phyloP scores from a whole-genome alignment of 2,329 filamentous ascomycete species.

The Pseudonectria buxi region DNA sequence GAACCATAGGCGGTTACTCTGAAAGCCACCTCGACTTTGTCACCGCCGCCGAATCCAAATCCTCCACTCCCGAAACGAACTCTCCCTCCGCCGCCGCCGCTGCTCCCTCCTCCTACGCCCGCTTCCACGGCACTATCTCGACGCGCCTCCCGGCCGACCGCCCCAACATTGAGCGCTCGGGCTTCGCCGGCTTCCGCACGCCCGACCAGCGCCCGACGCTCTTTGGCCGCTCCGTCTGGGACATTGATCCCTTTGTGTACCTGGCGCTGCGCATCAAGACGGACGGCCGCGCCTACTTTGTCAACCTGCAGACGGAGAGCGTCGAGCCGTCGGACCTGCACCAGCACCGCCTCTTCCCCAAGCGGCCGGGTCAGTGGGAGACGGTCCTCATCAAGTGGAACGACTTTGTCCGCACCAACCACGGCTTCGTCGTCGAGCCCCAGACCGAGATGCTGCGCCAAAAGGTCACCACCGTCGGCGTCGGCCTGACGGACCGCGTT shows the following conservation, averaged over 20 bases:
- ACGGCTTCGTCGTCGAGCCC: constrained; percentile 86
- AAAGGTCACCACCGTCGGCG: constrained; percentile 76
- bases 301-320: constrained; percentile 92
- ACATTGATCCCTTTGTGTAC: constrained; percentile 83
- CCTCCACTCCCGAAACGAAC: constrained; percentile 7
- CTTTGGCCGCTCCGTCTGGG: constrained; percentile 82
- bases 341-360: constrained; percentile 81
- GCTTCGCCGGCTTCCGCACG: constrained; percentile 88
- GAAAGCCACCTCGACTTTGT: constrained; percentile 64
- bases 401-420: constrained; percentile 91
- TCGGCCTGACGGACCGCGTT: constrained; percentile 82
- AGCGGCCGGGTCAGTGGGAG: constrained; percentile 82
- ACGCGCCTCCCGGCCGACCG: constrained; percentile 70
- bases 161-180: constrained; percentile 69
- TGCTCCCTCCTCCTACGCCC: constrained; percentile 47
- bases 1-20: constrained; percentile 81
- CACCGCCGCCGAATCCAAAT: constrained; percentile 13
- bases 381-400: constrained; percentile 86
- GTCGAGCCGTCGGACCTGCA: constrained; percentile 93
- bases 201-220: constrained; percentile 67
- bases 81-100: constrained; percentile 8
- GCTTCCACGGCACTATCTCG: constrained; percentile 85
- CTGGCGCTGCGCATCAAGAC: constrained; percentile 84
- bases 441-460: constrained; percentile 84
- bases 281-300: constrained; percentile 85